Percentiles rank a stretch among this genome's conserved stretches.
Conservation (phyloP, 768 basidiomycete species). For the Calocybe cyanea region DNA sequence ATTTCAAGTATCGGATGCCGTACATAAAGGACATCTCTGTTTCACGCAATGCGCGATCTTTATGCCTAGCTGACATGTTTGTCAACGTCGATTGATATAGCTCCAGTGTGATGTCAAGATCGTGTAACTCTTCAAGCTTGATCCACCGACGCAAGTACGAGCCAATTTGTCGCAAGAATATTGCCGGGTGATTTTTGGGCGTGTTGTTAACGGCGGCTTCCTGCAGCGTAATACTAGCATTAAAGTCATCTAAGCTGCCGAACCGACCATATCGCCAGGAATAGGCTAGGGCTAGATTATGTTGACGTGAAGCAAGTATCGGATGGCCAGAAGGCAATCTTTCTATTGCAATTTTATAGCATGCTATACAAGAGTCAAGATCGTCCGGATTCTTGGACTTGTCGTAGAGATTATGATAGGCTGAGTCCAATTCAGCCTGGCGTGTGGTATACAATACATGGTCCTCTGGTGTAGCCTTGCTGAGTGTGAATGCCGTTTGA, state of each 20-base stretch:
- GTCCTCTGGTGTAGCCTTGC: background rate
- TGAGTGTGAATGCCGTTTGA: background rate
- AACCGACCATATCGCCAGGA: background rate
- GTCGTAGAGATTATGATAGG: background rate
- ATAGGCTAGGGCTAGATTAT: background rate
- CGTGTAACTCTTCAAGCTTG: background rate
- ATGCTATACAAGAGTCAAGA: constrained; percentile 1
- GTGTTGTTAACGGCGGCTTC: background rate
- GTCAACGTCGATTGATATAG: background rate
- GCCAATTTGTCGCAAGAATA: background rate
- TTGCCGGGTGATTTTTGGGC: background rate
- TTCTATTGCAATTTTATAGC: constrained; percentile 1
- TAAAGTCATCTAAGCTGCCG: background rate
- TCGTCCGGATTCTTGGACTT: background rate
- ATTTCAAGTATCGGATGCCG: too few relatives aligned
- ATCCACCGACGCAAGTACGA: background rate
- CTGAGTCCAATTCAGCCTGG: background rate
- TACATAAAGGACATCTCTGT: too few relatives aligned
- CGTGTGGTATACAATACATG: background rate
- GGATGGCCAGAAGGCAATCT: background rate
- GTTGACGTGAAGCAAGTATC: background rate
- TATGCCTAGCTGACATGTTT: background rate
- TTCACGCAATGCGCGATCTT: background rate
- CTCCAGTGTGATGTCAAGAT: constrained; percentile 2
- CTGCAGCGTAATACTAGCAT: background rate